phyloP scores from a whole-genome alignment of 352 stramenopile species.

The Salisapilia sapeloensis region DNA sequence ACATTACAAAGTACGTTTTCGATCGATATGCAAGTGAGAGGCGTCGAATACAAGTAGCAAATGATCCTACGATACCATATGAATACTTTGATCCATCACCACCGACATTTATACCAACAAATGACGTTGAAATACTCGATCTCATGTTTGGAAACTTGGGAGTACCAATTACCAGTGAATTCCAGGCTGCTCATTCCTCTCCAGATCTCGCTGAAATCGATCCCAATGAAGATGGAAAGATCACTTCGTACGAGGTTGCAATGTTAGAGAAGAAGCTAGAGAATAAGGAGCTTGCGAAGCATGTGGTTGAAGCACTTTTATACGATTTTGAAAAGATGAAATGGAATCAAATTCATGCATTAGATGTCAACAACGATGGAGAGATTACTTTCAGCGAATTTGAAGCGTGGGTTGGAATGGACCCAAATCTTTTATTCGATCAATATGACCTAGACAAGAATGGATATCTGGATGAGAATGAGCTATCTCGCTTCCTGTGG shows the following conservation, averaged over 20 bases:
- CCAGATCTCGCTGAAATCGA: constrained; percentile 64
- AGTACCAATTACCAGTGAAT: constrained; percentile 29
- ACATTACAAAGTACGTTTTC: constrained; percentile 83
- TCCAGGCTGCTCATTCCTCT: constrained; percentile 46
- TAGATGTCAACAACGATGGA: constrained; percentile 35
- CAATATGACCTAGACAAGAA: constrained; percentile 75
- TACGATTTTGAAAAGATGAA: constrained; percentile 50
- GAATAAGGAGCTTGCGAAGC: constrained; percentile 17
- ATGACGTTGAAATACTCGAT: constrained; percentile 36
- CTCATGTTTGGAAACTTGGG: constrained; percentile 44
- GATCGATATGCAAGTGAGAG: constrained; percentile 40
- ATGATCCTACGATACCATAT: constrained; percentile 12
- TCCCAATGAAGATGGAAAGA: constrained; percentile 39
- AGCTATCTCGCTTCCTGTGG: constrained; percentile 42
- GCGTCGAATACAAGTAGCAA: constrained; percentile 22
- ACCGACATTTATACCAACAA: constrained; percentile 20
- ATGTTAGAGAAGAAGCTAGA: constrained; percentile 8
- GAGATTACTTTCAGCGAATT: constrained; percentile 59
- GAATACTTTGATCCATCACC: constrained; percentile 45
- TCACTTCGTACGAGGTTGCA: constrained; percentile 43
- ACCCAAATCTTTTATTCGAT: constrained; percentile 69
- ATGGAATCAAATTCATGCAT: constrained; percentile 14
- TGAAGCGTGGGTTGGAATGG: constrained; percentile 38
- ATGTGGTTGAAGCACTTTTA: constrained; percentile 18
- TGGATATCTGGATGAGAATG: constrained; percentile 68